These are phyloP conservation scores for Auricularia cornea DNA, from an alignment of 768 basidiomycete genomes.

Conservation along the genomic window DNA sequence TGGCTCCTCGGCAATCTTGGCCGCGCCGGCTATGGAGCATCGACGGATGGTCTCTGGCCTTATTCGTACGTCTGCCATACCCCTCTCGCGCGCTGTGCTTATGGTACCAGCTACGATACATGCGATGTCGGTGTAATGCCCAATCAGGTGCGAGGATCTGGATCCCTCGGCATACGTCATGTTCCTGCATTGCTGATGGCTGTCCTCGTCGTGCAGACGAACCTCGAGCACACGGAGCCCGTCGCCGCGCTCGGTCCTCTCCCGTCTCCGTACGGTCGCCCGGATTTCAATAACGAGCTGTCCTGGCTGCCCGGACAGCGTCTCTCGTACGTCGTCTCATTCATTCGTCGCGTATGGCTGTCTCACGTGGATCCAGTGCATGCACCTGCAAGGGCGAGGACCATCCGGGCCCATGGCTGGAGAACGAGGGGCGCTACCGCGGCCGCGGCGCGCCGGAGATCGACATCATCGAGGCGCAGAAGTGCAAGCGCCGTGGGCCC, in stretches of 20 bases:
- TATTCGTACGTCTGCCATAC: slow-evolving; percentile 25
- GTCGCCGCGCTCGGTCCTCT: slow-evolving; percentile 19
- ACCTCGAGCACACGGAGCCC: slow-evolving; percentile 34
- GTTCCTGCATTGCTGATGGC: slow-evolving; percentile 29
- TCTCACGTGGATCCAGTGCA: slow-evolving; percentile 15
- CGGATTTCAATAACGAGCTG: slow-evolving; percentile 19
- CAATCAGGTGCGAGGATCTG: too few species aligned
- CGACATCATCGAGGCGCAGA: slow-evolving; percentile 32
- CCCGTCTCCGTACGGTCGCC: slow-evolving; percentile 40
- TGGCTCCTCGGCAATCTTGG: slow-evolving; percentile 17
- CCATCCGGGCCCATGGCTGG: slow-evolving; percentile 34
- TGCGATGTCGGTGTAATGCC: slow-evolving; percentile 55
- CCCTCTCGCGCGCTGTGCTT: slow-evolving; percentile 11
- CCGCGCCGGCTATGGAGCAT: slow-evolving; percentile 32
- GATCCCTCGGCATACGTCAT: too few species aligned
- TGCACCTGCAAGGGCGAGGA: slow-evolving; percentile 37
- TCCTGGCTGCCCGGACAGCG: slow-evolving; percentile 37
- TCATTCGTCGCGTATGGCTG: not conserved
- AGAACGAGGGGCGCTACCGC: slow-evolving; percentile 60
- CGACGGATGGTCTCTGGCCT: slow-evolving; percentile 34
- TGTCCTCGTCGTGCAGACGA: slow-evolving; percentile 37
- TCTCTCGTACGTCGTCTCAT: slow-evolving; percentile 34
- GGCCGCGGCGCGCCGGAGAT: slow-evolving; percentile 37
- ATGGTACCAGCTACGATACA: slow-evolving; percentile 34
- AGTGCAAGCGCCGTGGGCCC: slow-evolving; percentile 15